phyloP scores from a whole-genome alignment of 1,284 basidiomycete genomes.

The Volvariella volvacea region DNA sequence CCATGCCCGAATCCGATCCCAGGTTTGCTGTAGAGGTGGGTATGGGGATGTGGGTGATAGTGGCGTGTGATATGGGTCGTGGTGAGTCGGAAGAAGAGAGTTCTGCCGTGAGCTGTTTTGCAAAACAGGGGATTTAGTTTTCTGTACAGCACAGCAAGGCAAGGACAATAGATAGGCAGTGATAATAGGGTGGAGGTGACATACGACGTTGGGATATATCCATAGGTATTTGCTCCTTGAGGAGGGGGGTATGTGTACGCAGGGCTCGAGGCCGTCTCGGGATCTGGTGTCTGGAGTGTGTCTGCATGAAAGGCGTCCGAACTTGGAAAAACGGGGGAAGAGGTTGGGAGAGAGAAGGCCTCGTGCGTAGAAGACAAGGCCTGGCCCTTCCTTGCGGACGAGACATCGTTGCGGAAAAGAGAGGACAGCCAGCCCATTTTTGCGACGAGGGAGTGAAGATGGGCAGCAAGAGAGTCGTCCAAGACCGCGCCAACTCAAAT shows the following conservation, averaged over 20 bases:
- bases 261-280: constrained; percentile 33
- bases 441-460: not conserved
- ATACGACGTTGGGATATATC: constrained; percentile 55
- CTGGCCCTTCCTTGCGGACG: constrained; percentile 46
- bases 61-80: constrained; percentile 38
- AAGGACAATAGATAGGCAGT: constrained; percentile 1
- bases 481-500: no score
- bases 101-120: constrained; percentile 35
- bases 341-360: constrained; percentile 71
- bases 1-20: constrained; percentile 73
- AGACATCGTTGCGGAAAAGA: constrained; percentile 46
- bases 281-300: constrained; percentile 41
- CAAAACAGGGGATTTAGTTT: constrained; percentile 6
- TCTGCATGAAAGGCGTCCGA: constrained; percentile 39
- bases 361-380: constrained; percentile 68
- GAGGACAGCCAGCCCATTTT: constrained; percentile 67
- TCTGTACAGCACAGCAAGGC: constrained; percentile 4
- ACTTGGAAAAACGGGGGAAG: constrained; percentile 47
- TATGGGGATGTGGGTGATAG: constrained; percentile 42
- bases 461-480: constrained; percentile 2
- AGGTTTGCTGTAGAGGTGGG: constrained; percentile 72
- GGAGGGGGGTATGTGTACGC: constrained; percentile 69
- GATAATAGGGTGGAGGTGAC: constrained; percentile 25
- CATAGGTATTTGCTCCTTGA: constrained; percentile 45
- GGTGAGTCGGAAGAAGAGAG: constrained; percentile 62